Conservation (phyloP, 2,329 filamentous ascomycete species). For the Monascus ruber region DNA sequence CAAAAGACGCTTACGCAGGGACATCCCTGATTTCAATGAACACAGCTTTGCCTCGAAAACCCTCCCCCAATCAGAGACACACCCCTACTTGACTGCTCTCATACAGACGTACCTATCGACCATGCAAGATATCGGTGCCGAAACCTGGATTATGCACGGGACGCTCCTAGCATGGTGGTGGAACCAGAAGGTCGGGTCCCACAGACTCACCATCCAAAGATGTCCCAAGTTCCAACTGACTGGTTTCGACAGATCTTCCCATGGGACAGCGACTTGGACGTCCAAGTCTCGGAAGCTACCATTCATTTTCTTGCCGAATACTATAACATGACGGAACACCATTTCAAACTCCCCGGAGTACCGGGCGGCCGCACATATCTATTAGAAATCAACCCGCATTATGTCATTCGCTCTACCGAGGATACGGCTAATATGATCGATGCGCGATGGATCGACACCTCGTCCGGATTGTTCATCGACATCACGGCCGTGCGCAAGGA, state of each 20-base stretch:
- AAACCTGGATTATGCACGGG: slow-evolving; percentile 55
- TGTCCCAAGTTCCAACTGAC: slow-evolving; percentile 2
- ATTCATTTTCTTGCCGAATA: slow-evolving; percentile 46
- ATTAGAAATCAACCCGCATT: slow-evolving; percentile 50
- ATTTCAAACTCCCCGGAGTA: slow-evolving; percentile 29
- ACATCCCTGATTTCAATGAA: slow-evolving; percentile 6
- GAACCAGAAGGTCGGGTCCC: slow-evolving; percentile 39
- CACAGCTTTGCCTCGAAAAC: slow-evolving; percentile 36
- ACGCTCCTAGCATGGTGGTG: slow-evolving; percentile 53
- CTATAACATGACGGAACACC: slow-evolving; percentile 53
- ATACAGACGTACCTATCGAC: slow-evolving; percentile 46
- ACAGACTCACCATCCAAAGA: neutral
- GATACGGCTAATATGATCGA: slow-evolving; percentile 48
- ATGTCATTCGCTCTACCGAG: slow-evolving; percentile 30
- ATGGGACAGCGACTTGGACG: slow-evolving; percentile 52
- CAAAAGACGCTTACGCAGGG: neutral
- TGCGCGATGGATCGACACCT: slow-evolving; percentile 49
- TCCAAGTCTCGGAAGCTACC: slow-evolving; percentile 45
- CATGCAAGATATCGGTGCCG: slow-evolving; percentile 45
- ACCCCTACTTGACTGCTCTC: slow-evolving; percentile 38
- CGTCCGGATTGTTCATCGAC: slow-evolving; percentile 50
- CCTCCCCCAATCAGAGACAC: slow-evolving; percentile 37
- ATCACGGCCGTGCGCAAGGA: slow-evolving; percentile 47
- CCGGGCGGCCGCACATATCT: slow-evolving; percentile 36
- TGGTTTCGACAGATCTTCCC: slow-evolving; percentile 39